Evolutionary conservation across 768 basidiomycete species (phyloP), one percentile per base, ranked within the genome.

Genomic region (Psilocybe cubensis): DNA sequence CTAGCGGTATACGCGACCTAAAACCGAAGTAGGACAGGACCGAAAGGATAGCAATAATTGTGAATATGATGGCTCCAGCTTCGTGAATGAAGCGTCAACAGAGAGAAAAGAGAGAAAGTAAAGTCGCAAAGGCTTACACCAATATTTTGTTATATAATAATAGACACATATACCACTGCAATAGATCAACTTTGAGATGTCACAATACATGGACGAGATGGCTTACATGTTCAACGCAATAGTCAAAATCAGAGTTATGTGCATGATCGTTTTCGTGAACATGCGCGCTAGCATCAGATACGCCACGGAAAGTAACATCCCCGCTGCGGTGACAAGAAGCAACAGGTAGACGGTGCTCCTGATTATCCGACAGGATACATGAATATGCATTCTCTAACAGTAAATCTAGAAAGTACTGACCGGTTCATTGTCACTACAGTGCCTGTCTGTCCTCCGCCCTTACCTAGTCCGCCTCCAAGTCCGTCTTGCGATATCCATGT

Each of bases 1-100:
- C 90, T 2, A 95, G 76, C 0, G 91, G 92, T 50, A 95, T 94
- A 27, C 91, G 86, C 8, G 80, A 80, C 54, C 79, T 78, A 66
- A 83, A 87, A 18, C 86, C 91, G 62, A 79, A 91, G 75, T 94
- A 94, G 24, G 87, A 82, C 12, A 94, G 66, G 7, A 93, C 69
- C 1, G 90, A 92, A 52, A 94, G 69, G 25, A 93, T 59, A 0
- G 92, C 89, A 56, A 94, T 87, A 55, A 94, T 71, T 2, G 90
- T 89, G 76, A 92, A 92, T 57, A 94, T 86, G 64, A 94, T 89
- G 2, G 92, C 92, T 8, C 88, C 91, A 46, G 89, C 88, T 90
- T 43, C 49, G 47, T 14, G 12, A 27, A 40, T 17, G 31, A n/a
- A 27, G 7, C n/a, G 17, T 38, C 29, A 27, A 31, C 27, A 29